Evolutionary conservation across 345 rosid genomes (phyloP).

Genomic region (Iberis pinnata): DNA sequence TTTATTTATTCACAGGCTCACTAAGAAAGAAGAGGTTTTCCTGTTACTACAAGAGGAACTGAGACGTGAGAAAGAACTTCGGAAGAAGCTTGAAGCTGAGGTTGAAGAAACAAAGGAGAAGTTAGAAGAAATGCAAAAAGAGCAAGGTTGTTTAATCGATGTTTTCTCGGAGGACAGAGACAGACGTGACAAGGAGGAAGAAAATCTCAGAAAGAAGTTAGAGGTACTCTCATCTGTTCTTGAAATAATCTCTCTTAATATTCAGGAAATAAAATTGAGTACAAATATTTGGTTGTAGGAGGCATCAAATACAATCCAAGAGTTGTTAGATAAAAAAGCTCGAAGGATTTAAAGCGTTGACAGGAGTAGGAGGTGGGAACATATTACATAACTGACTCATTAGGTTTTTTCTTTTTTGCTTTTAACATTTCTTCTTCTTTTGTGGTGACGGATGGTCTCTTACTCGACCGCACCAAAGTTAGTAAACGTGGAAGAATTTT

Average conservation of each 20-base stretch:
- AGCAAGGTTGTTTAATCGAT: slow-evolving; percentile 60
- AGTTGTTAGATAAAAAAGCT: slow-evolving; percentile 4
- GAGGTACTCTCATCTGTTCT: slow-evolving; percentile 35
- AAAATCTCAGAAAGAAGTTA: slow-evolving; percentile 46
- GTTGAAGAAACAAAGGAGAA: slow-evolving; percentile 43
- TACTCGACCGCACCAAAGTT: too few species aligned
- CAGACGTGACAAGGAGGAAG: slow-evolving; percentile 59
- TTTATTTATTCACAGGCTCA: slow-evolving; percentile 22
- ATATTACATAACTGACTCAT: neutral
- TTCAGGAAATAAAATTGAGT: slow-evolving; percentile 10
- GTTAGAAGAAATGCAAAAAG: slow-evolving; percentile 50
- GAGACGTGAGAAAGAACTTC: slow-evolving; percentile 38
- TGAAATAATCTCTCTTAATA: neutral
- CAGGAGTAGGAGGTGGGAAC: neutral
- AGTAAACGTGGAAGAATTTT: too few species aligned
- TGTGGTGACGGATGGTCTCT: too few species aligned
- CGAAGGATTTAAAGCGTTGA: neutral
- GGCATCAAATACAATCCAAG: slow-evolving; percentile 3
- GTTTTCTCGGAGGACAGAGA: slow-evolving; percentile 73
- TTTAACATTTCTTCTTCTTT: too few species aligned
- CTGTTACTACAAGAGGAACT: slow-evolving; percentile 19
- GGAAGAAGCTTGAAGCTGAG: slow-evolving; percentile 48
- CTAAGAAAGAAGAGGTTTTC: slow-evolving; percentile 30
- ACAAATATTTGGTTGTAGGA: slow-evolving; percentile 20
- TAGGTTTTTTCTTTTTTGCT: neutral